Evolutionary conservation across 768 basidiomycete genomes (phyloP).

Genomic region (Phylloporus arenicola): DNA sequence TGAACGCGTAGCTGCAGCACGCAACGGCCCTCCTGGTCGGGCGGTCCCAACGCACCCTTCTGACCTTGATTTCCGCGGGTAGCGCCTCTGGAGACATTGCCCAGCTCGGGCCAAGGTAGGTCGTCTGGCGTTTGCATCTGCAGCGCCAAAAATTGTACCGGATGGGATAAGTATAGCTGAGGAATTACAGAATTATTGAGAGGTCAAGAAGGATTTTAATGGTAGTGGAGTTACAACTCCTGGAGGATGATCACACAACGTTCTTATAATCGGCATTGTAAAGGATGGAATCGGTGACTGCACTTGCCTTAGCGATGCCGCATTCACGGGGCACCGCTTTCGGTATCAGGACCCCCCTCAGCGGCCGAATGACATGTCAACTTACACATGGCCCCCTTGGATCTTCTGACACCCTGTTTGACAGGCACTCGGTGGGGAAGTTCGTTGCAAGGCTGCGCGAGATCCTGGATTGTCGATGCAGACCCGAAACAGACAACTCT

Average conservation of each 20-base stretch:
- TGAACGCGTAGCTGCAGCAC: constrained; percentile 78
- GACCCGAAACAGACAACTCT: constrained; percentile 21
- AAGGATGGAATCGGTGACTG: constrained; percentile 23
- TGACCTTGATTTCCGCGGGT: constrained; percentile 84
- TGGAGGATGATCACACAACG: constrained; percentile 31
- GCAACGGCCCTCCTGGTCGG: constrained; percentile 72
- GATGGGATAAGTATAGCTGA: constrained; percentile 12
- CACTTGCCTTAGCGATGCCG: constrained; percentile 33
- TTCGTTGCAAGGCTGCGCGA: constrained; percentile 18
- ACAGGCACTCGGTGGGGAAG: constrained; percentile 24
- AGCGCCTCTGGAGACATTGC: constrained; percentile 79
- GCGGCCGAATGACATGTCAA: constrained; percentile 32
- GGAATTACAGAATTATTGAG: constrained; percentile 10
- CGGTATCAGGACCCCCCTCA: constrained; percentile 25
- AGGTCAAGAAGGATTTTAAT: constrained; percentile 19
- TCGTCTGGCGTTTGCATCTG: constrained; percentile 54
- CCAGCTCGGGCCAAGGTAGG: constrained; percentile 81
- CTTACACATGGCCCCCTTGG: constrained; percentile 26
- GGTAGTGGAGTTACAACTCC: constrained; percentile 35
- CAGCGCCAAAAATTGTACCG: constrained; percentile 5
- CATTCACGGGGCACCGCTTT: constrained; percentile 31
- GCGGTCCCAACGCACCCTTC: constrained; percentile 68
- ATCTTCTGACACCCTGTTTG: constrained; percentile 30
- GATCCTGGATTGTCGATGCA: constrained; percentile 30
- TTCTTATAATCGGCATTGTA: constrained; percentile 33